These are phyloP conservation scores for Glycine latifolia DNA, from an alignment of 306 rosid genomes.

Conservation along the genomic window DNA sequence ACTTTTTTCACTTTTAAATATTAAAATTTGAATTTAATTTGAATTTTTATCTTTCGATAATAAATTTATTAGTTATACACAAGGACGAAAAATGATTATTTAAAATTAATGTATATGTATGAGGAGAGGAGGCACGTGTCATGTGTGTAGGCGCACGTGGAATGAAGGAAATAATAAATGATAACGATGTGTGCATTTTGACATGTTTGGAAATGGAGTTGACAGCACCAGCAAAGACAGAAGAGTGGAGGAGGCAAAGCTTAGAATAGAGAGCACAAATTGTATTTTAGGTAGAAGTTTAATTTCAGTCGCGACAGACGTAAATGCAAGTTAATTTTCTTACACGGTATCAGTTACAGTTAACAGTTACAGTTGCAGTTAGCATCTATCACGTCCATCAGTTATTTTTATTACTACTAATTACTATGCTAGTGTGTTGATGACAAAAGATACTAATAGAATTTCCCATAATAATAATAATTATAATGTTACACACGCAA, in stretches of 20 bases:
- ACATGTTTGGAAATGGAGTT: background rate
- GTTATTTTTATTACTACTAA: background rate
- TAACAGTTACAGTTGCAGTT: background rate
- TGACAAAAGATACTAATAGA: background rate
- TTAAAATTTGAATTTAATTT: no score
- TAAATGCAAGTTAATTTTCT: background rate
- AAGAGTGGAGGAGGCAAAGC: background rate
- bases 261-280: constrained; percentile 5
- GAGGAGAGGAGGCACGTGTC: background rate
- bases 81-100: no score
- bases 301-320: background rate
- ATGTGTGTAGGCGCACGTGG: background rate
- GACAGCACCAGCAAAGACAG: background rate
- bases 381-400: constrained; percentile 14
- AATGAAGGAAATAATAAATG: background rate
- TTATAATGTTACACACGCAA: constrained; percentile 13
- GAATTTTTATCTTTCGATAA: no score
- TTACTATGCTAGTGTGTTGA: background rate
- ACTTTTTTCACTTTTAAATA: no score
- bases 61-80: no score
- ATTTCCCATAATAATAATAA: background rate
- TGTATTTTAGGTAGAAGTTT: background rate
- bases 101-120: no score
- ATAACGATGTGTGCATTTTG: background rate
- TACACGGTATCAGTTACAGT: constrained; percentile 10